phyloP scores from a whole-genome alignment of 2,329 filamentous ascomycete species.

The Aspergillus tamarii region DNA sequence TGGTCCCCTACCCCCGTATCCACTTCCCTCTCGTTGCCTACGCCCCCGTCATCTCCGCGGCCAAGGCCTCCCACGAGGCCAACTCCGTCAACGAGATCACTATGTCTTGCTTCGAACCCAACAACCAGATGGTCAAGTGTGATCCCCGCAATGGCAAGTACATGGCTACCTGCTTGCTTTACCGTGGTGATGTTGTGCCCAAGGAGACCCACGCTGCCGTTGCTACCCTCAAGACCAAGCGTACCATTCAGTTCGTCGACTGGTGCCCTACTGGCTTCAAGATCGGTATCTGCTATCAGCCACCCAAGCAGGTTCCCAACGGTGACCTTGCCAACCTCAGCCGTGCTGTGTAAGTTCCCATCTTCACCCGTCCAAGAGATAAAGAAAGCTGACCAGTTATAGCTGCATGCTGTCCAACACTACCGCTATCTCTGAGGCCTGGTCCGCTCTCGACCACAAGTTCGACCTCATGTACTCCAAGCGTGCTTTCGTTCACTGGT shows the following conservation, averaged over 20 bases:
- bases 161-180: constrained; percentile 98
- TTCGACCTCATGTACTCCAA: constrained; percentile 99
- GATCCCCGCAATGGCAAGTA: constrained; percentile 99
- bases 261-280: constrained; percentile 99
- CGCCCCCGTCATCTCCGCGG: constrained; percentile 88
- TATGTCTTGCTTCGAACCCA: constrained; percentile 98
- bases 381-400: constrained; percentile 30
- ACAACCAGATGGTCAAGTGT: constrained; percentile 99
- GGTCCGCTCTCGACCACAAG: constrained; percentile 94
- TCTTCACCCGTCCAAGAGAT: constrained; percentile 5
- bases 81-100: constrained; percentile 98
- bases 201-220: constrained; percentile 93
- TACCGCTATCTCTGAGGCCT: constrained; percentile 96
- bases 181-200: constrained; percentile 97
- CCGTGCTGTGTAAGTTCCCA: constrained; percentile 88
- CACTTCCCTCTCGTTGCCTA: constrained; percentile 99
- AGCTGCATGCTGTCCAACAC: constrained; percentile 95
- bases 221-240: constrained; percentile 97
- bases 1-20: constrained; percentile 98
- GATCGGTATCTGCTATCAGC: constrained; percentile 99
- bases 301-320: constrained; percentile 92
- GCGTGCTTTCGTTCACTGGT: constrained; percentile 99
- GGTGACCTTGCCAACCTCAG: constrained; percentile 97
- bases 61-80: constrained; percentile 96
- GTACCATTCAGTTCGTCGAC: constrained; percentile 98